Base-by-base conservation (phyloP, 495 filamentous ascomycete species). In the Penicillium odoratum region DNA sequence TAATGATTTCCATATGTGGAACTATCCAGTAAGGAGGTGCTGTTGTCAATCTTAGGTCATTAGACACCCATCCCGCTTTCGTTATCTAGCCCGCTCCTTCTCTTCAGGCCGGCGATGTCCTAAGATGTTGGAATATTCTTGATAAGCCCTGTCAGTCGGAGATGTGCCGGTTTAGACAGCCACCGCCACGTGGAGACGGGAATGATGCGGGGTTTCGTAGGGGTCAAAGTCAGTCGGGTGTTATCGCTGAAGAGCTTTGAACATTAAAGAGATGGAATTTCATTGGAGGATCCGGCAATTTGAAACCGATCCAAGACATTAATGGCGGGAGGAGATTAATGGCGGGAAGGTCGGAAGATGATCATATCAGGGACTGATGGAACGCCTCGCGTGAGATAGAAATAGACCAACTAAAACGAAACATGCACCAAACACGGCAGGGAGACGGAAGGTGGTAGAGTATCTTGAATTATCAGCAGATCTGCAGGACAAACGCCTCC, bases 141-240 rank as follows among this genome's bases (percentile, higher is more conserved):
- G 13, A 9, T 28, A 30, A n/a, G 46, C 46, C 7, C 16, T 0
- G 46, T 11, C 6, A 46, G n/a, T 48, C 46, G 46, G 28, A 31
- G 46, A 29, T 31, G 9, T n/a, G 15, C 46, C 28, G 46, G 31
- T 30, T 30, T 47, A 8, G 44, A 47, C 18, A 36, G 48, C 31
- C 33, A 51, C 34, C 28, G 31, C 48, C 48, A 51, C 31, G 48
- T 51, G 48, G 48, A 47, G 44, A 7, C 8, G 16, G 43, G 3
- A 11, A 9, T 31, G 48, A 51, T 51, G 48, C 48, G 48, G 48
- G 48, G 48, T 51, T 51, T 21, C 13, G 10, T 51, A 6, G 11
- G 31, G 31, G 30, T 9, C 21, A 21, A 21, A 21, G 16, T 38
- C 6, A 51, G 13, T 36, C 48, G 48, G 48, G 48, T 51, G 26